Evolutionary conservation across 2,329 filamentous ascomycete genomes (phyloP).

Genomic region (Calonectria montana): DNA sequence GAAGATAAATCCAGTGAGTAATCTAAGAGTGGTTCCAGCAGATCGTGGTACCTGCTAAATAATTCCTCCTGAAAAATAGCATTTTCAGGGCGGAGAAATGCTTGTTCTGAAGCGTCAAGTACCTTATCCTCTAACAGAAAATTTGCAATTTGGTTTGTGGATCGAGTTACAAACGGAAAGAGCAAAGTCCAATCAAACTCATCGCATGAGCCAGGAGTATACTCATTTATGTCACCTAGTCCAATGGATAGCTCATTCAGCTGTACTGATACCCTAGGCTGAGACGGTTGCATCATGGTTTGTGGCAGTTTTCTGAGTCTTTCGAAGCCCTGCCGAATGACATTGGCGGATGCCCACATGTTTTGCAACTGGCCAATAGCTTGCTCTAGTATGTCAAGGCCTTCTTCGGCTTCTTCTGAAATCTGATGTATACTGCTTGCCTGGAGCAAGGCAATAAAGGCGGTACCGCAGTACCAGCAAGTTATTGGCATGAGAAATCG

Average conservation of each 20-base stretch:
- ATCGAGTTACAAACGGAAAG: conserved; percentile 35
- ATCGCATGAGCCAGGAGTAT: not conserved
- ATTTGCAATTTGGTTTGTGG: conserved; percentile 29
- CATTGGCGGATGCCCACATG: conserved; percentile 39
- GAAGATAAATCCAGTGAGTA: conserved; percentile 33
- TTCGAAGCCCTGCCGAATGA: conserved; percentile 36
- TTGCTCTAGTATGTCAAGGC: conserved; percentile 30
- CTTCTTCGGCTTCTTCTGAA: conserved; percentile 33
- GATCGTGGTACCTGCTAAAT: conserved; percentile 32
- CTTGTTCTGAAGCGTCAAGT: conserved; percentile 22
- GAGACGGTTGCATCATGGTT: conserved; percentile 4
- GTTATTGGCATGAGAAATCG: conserved; percentile 56
- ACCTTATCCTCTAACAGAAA: conserved; percentile 33
- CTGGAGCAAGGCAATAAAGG: conserved; percentile 54
- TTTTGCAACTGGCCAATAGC: conserved; percentile 33
- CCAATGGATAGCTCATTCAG: not conserved
- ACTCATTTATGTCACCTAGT: not conserved
- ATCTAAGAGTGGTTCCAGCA: conserved; percentile 36
- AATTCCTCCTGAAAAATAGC: conserved; percentile 29
- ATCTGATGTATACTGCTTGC: conserved; percentile 40
- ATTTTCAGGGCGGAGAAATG: conserved; percentile 32
- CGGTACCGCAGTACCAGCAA: conserved; percentile 56
- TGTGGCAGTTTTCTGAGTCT: conserved; percentile 22
- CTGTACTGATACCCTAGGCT: not conserved
- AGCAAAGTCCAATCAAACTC: conserved; percentile 31